A percentile compares a stretch with the other conserved stretches of the same genome.
Conservation (phyloP, 371 early-diverging fungal genomes). For the Mucor velutinosus region DNA sequence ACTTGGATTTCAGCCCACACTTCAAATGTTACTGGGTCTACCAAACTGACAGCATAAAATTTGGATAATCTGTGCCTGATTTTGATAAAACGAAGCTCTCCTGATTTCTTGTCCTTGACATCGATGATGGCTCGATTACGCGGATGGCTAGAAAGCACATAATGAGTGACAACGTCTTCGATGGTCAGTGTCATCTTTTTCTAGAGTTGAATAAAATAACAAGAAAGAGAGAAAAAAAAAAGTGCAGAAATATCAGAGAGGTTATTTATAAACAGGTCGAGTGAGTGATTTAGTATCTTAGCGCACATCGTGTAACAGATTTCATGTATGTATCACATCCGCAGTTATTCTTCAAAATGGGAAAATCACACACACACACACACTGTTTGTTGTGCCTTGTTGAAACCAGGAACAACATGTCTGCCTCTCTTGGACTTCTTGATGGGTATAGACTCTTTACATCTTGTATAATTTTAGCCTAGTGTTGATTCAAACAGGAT, state of each 20-base stretch:
- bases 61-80: slow-evolving; percentile 45
- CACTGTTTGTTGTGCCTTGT: background rate
- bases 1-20: slow-evolving; percentile 43
- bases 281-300: background rate
- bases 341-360: slow-evolving; percentile 20
- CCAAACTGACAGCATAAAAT: slow-evolving; percentile 45
- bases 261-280: background rate
- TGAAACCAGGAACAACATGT: background rate
- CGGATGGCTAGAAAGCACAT: slow-evolving; percentile 37
- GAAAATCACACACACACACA: slow-evolving; percentile 1
- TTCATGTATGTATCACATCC: background rate
- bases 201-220: slow-evolving; percentile 4
- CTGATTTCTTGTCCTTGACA: slow-evolving; percentile 39
- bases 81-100: slow-evolving; percentile 40
- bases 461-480: too few relatives aligned
- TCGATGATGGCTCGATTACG: slow-evolving; percentile 44
- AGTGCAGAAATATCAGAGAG: slow-evolving; percentile 1
- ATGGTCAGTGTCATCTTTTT: slow-evolving; percentile 23
- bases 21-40: slow-evolving; percentile 46
- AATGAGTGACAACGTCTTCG: slow-evolving; percentile 38
- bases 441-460: too few relatives aligned
- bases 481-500: background rate
- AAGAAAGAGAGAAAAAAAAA: slow-evolving; percentile 9
- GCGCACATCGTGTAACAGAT: slow-evolving; percentile 6
- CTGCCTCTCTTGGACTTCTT: too few relatives aligned